Base-by-base conservation (phyloP, 345 rosid species). In the Salix purpurea region DNA sequence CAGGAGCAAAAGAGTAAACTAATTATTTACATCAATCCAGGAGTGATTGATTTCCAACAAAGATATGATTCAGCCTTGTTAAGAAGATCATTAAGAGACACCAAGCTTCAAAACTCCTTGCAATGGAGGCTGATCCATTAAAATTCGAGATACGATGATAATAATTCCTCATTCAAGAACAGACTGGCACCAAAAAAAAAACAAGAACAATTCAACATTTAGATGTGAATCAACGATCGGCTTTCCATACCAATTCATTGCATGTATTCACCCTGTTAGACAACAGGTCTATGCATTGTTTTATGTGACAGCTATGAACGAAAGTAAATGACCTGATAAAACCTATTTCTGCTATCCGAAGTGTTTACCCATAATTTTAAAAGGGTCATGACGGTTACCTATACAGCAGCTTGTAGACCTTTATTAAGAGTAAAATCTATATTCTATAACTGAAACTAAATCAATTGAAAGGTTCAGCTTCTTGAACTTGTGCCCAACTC, bases 191-290 rank as follows among this genome's bases (percentile, higher is more conserved):
- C 32, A 40, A 42, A 46, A 21, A 42, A 1, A 3, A 8, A 1
- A 74, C 37, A 48, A 42, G n/a, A 37, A 54, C 7, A n/a, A 32
- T 42, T 67, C 16, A 16, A 10, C 7, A 37, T n/a, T 28, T 32
- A 67, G 14, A 26, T 65, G 37, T 2, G 1, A 67, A 18, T 26
- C 16, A 18, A 74, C 23, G 36, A 70, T 34, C 54, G 39, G 56
- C 42, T 36, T 67, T 23, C 66, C 62, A 32, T 48, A 46, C 4
- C 71, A 66, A 34, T 75, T 76, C 84, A 80, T 85, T 86, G 46
- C 8, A 73, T 79, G 26, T n/a, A 65, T 44, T 34, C 65, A 72
- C 72, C 74, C 78, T 32, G 78, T 70, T 74, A 79, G 81, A 76
- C 77, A 82, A 78, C 75, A 76, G 76, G 71, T 50, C 77, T 70